Conservation (phyloP, 106 monocot genomes). For the Triglochin maritima region DNA sequence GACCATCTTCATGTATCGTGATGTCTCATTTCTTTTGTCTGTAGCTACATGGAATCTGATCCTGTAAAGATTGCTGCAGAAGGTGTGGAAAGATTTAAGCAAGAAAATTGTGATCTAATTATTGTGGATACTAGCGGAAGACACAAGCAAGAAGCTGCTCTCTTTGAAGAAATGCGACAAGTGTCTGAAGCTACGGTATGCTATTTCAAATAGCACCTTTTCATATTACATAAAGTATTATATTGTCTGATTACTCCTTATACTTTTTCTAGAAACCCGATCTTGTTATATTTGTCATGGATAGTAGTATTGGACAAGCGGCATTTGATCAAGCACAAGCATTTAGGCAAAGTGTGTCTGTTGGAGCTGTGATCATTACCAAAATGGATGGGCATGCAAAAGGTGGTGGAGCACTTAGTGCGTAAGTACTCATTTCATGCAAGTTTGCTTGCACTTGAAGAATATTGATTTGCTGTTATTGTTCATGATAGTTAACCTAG, state of each 20-base stretch:
- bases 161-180: constrained; percentile 99
- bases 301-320: constrained; percentile 97
- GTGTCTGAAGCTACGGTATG: constrained; percentile 92
- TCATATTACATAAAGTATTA: too few species aligned
- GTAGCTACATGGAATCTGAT: constrained; percentile 95
- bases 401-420: constrained; percentile 99
- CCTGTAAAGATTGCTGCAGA: constrained; percentile 98
- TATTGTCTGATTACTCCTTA: not conserved
- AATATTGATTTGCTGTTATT: not conserved
- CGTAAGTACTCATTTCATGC: constrained; percentile 49
- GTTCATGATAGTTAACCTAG: too few species aligned
- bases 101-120: constrained; percentile 96
- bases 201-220: not conserved
- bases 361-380: constrained; percentile 94
- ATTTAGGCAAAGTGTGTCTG: constrained; percentile 93
- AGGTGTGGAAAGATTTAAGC: constrained; percentile 95
- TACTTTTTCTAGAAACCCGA: constrained; percentile 73
- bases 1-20: too few species aligned
- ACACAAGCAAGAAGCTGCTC: constrained; percentile 97
- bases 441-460: not conserved
- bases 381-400: constrained; percentile 99
- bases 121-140: constrained; percentile 97
- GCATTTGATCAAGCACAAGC: constrained; percentile 98
- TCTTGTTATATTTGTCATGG: constrained; percentile 99
- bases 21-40: not conserved